Conservation (phyloP, 257 asterid species). For the Penstemon barbatus region DNA sequence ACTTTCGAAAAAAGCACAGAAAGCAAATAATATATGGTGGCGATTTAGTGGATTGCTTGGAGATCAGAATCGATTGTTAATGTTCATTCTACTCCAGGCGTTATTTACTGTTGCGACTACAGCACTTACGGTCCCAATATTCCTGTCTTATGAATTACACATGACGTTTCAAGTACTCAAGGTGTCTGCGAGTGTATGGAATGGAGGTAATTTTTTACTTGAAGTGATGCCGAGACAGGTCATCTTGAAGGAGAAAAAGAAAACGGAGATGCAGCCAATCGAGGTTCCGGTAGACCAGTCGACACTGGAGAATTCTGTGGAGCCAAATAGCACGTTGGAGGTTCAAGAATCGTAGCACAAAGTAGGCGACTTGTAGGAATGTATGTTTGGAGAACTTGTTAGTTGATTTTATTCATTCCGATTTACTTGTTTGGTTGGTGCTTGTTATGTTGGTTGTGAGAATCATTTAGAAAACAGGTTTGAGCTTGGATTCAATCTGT, state of each 20-base stretch:
- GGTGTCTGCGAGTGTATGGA: conserved; percentile 91
- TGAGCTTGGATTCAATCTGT: no score
- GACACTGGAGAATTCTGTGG: no score
- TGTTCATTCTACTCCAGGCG: conserved; percentile 87
- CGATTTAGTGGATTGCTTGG: conserved; percentile 91
- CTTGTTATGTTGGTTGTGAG: no score
- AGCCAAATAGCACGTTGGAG: no score
- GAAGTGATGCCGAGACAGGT: conserved; percentile 98
- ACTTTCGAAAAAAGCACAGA: conserved; percentile 88
- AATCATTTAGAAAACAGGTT: no score
- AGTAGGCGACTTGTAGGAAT: no score
- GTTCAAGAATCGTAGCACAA: no score
- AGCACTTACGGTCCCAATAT: conserved; percentile 87
- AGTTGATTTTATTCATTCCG: no score
- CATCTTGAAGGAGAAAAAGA: conserved; percentile 77
- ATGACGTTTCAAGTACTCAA: conserved; percentile 76
- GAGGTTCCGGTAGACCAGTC: conserved; percentile 33
- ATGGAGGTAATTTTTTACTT: conserved; percentile 85
- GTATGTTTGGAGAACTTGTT: no score
- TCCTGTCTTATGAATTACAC: conserved; percentile 73
- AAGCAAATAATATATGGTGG: conserved; percentile 95
- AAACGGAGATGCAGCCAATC: conserved; percentile 50
- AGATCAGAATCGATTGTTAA: conserved; percentile 83
- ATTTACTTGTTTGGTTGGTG: no score
- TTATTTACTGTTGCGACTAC: conserved; percentile 84